Evolutionary conservation across 2,329 filamentous ascomycete species (phyloP).

Genomic region (Rhynchosporium graminicola): DNA sequence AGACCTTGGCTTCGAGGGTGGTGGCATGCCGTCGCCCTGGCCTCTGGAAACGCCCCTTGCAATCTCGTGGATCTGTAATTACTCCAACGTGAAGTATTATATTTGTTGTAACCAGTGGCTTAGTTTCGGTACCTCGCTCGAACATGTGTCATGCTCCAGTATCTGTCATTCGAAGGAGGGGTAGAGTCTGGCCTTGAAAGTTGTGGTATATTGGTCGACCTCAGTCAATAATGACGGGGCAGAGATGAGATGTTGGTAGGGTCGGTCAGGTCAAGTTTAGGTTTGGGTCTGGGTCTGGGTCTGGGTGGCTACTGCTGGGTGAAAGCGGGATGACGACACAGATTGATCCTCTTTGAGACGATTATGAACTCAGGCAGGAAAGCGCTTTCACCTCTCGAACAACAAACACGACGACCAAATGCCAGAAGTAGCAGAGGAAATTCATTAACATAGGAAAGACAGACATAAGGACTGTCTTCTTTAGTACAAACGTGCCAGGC

Average conservation of each 20-base stretch:
- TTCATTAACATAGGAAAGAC: neutral
- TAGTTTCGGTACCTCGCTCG: neutral
- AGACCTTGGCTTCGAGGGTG: slow-evolving; percentile 38
- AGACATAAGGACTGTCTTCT: neutral
- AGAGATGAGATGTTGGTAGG: neutral
- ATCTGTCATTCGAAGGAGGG: neutral
- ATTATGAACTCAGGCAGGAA: neutral
- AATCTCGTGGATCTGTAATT: slow-evolving; percentile 18
- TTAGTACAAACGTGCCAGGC: neutral
- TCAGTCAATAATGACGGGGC: slow-evolving; percentile 6
- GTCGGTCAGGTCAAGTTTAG: slow-evolving; percentile 1
- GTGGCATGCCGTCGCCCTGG: slow-evolving; percentile 38
- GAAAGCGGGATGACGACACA: slow-evolving; percentile 11
- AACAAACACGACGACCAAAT: neutral
- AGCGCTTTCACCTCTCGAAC: neutral
- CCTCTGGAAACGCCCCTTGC: slow-evolving; percentile 25
- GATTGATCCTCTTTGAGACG: neutral
- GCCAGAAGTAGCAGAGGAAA: neutral
- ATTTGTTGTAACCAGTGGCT: neutral
- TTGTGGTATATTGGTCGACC: slow-evolving; percentile 8
- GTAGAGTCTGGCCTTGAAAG: neutral
- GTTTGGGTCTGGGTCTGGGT: neutral
- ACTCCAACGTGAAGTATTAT: slow-evolving; percentile 23
- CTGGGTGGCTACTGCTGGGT: neutral
- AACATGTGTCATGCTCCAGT: neutral